These are phyloP conservation scores for Asparagopsis taxiformis DNA, from an alignment of 31 red algal species.

Conservation along the genomic window DNA sequence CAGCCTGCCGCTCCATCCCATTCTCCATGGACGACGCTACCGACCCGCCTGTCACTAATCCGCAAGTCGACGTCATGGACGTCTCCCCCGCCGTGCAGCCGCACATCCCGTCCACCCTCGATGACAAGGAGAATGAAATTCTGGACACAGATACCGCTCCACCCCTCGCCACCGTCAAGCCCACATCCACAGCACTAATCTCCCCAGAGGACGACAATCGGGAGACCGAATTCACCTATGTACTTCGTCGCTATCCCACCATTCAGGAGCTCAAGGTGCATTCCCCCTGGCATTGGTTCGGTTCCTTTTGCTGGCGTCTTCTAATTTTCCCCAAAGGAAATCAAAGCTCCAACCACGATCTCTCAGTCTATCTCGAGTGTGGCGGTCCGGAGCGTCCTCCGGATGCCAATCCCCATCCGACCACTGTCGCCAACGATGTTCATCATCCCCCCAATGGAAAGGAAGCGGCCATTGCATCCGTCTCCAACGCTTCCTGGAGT, in stretches of 20 bases:
- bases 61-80: constrained; percentile 60
- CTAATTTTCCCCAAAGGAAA: constrained; percentile 97
- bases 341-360: constrained; percentile 41
- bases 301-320: constrained; percentile 82
- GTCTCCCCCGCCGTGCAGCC: constrained; percentile 27
- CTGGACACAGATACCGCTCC: neutral
- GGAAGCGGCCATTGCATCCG: constrained; percentile 28
- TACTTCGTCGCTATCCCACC: constrained; percentile 25
- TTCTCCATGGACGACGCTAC: constrained; percentile 32
- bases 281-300: constrained; percentile 64
- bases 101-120: neutral
- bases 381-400: constrained; percentile 83
- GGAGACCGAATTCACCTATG: constrained; percentile 48
- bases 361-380: constrained; percentile 94
- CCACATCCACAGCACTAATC: neutral
- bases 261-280: constrained; percentile 37
- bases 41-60: constrained; percentile 25
- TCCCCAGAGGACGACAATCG: constrained; percentile 12
- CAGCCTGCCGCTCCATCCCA: too few relatives aligned
- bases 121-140: constrained; percentile 1
- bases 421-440: neutral
- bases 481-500: constrained; percentile 14
- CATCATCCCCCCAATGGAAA: constrained; percentile 19
- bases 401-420: constrained; percentile 19
- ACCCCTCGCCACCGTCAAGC: neutral